Percentiles rank a stretch among this genome's conserved stretches.
These are phyloP conservation scores for Fusarium poae DNA, from an alignment of 2,329 filamentous ascomycete species.

Conservation along the genomic window DNA sequence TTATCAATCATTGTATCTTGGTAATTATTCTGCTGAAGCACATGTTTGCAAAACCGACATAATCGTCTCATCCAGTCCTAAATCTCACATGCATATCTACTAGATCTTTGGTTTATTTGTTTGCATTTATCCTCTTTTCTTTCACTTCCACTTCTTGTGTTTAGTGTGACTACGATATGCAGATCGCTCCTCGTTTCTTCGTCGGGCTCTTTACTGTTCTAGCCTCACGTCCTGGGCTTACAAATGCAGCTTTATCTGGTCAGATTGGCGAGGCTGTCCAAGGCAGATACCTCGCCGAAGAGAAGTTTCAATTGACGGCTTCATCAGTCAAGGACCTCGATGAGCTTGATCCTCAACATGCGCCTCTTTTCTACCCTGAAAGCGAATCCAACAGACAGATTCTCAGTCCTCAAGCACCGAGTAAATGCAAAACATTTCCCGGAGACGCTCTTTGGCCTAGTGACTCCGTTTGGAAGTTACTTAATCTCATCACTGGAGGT, in stretches of 20 bases:
- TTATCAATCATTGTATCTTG: background rate
- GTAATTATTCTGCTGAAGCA: too few species aligned
- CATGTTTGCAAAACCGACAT: too few species aligned
- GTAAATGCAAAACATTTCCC: slow-evolving; percentile 53
- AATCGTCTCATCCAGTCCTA: background rate
- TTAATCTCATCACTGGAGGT: slow-evolving; percentile 53
- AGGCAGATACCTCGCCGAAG: slow-evolving; percentile 36
- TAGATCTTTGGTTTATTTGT: background rate
- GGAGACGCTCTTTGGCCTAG: slow-evolving; percentile 52
- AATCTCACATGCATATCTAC: background rate
- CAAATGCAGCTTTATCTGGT: slow-evolving; percentile 26
- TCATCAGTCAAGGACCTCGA: slow-evolving; percentile 25
- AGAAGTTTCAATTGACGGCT: slow-evolving; percentile 38
- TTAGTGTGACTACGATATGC: slow-evolving; percentile 19
- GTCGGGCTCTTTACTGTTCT: slow-evolving; percentile 19
- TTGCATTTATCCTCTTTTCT: background rate
- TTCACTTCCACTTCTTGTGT: background rate
- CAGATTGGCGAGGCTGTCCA: slow-evolving; percentile 22
- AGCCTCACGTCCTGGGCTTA: slow-evolving; percentile 15
- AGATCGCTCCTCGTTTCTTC: slow-evolving; percentile 18
- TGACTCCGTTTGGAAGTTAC: slow-evolving; percentile 49
- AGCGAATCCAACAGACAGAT: slow-evolving; percentile 1
- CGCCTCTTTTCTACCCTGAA: slow-evolving; percentile 26
- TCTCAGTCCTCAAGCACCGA: background rate
- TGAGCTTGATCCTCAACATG: slow-evolving; percentile 27